phyloP scores from a whole-genome alignment of 805 yeast species.

The Candida boleticola region DNA sequence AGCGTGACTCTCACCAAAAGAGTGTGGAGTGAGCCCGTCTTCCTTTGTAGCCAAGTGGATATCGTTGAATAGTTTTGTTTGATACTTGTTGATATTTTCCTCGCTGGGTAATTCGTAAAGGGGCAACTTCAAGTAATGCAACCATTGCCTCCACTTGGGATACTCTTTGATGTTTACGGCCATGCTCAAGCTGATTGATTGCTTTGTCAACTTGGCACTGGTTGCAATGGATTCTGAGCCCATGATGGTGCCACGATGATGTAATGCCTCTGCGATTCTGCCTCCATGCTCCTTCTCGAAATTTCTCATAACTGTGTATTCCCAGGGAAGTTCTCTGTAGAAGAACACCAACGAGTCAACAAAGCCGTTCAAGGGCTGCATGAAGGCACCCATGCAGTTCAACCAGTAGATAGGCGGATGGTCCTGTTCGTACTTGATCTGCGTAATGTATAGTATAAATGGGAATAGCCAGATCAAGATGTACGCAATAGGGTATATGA shows the following conservation, averaged over 20 bases:
- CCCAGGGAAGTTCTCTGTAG: conserved; percentile 81
- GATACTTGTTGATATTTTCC: conserved; percentile 23
- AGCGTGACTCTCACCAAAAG: neutral
- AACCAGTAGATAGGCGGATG: conserved; percentile 62
- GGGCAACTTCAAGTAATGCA: conserved; percentile 41
- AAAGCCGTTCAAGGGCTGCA: conserved; percentile 78
- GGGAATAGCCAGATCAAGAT: conserved; percentile 82
- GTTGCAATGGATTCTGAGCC: conserved; percentile 24
- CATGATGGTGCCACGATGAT: conserved; percentile 1
- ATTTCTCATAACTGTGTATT: conserved; percentile 39
- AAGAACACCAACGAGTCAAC: conserved; percentile 76
- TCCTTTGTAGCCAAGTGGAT: neutral
- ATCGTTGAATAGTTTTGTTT: conserved; percentile 11
- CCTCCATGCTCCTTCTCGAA: conserved; percentile 33
- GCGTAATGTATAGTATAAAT: conserved; percentile 60
- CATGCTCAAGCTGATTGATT: conserved; percentile 28
- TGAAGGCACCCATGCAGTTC: conserved; percentile 64
- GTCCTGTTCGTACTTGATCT: conserved; percentile 43
- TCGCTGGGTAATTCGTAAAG: conserved; percentile 44
- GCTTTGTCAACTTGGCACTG: conserved; percentile 21
- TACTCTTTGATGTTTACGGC: conserved; percentile 29
- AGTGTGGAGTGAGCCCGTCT: neutral
- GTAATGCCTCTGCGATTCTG: conserved; percentile 22
- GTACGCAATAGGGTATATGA: conserved; percentile 82
- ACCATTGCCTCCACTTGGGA: conserved; percentile 37